Base-by-base conservation (phyloP, 257 asterid genomes). In the Handroanthus guayacan region DNA sequence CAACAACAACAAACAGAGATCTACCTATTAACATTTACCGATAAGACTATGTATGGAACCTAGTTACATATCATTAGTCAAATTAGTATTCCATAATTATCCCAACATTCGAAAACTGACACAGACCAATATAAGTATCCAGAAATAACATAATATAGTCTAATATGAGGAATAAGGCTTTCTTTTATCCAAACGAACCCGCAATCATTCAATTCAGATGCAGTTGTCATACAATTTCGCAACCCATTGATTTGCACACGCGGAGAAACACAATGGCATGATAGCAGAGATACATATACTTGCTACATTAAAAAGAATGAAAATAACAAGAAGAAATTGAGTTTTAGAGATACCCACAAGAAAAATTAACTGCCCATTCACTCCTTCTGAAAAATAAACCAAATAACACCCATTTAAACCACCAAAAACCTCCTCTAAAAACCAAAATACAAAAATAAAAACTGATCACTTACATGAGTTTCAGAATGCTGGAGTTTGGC, bases 401-500 rank as follows among this genome's bases (percentile, higher is more conserved):
- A 57, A 47, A 54, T 5, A 51, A 71, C 39, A 11, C 63, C 62
- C 36, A 76, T 25, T 41, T 0, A 38, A 73, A 66, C 10, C 55
- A 62, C 44, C 64, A 43, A 84, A 54, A 72, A 65, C 36, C 54
- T 3, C 14, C 12, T 10, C 25, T 2, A 69, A 50, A 71, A 4
- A 39, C 2, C 45, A 7, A 54, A 62, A 51, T 13, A 5, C 7
- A 18, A 5, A 25, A 48, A 25, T 3, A 7, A 34, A 51, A 31
- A 54, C 14, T 5, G 60, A 61, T 56, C 18, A 67, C 92, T 55
- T 70, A 90, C 96, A 68, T 76, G 69, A 48, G 71, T 61, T 72
- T 67, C 85, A 44, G 71, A 75, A 63, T 71, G 84, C n/a, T 36
- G 85, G 38, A 20, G 75, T 18, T 83, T 89, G 78, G 84, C 69